Evolutionary conservation across 2,329 filamentous ascomycete genomes (phyloP), one percentile per base, ranked within the genome.

Genomic region (Trichoderma harzianum): DNA sequence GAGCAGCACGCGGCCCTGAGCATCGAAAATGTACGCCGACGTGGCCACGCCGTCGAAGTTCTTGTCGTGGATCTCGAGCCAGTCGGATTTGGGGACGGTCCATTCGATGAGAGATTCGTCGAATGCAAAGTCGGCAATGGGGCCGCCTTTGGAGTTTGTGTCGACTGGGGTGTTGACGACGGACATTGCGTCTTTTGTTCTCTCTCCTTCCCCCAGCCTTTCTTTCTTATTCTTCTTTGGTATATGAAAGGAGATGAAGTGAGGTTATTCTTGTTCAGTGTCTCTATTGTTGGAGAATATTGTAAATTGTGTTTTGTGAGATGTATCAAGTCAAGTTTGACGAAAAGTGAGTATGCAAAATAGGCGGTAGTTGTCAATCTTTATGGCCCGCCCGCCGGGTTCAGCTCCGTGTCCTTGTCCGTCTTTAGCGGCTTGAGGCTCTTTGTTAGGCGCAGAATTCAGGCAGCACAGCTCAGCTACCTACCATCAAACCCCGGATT

Each of bases 1-100:
- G 24, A 87, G 82, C 2, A 86, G 83, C 61, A 86, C 76, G 47
- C 79, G 78, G 69, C 76, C 70, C 7, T 74, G 51, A 51, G 74
- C 18, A 76, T 81, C 75, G 71, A 83, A 82, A 72, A 84, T 78
- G 58, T 83, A 74, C 18, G 80, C 78, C 66, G 77, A 77, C 5
- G 78, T 77, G 16, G 78, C 79, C 18, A 83, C 63, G 47, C 79
- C 79, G 68, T 79, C 74, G 73, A 77, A 80, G 8, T 73, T 71
- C 63, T 71, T 73, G 69, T 18, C 47, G 57, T 71, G 62, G 55
- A 62, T 47, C 5, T 21, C 36, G 30, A 73, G 69, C 72, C 72
- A 73, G 11, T 66, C 68, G 11, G 51, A 16, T n/a, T 68, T 68
- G 0, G 72, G 11, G 14, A 68, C 72, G 18, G 62, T 63, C 24